Evolutionary conservation across 352 stramenopile species (phyloP).

Genomic region (Globisporangium recalcitrans): DNA sequence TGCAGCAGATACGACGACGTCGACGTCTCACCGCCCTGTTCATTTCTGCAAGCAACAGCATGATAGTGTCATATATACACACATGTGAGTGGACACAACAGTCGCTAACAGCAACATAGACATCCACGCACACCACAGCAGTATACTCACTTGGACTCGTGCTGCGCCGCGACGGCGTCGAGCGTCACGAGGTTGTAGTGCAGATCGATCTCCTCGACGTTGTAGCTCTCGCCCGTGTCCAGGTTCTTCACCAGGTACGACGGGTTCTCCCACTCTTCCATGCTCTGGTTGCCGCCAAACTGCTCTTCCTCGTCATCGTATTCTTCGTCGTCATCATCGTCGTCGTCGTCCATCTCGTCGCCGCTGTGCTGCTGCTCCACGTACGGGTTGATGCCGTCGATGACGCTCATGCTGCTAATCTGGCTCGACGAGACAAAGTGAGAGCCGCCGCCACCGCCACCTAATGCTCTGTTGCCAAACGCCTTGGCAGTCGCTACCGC

Average conservation of each 20-base stretch:
- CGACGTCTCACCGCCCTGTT: slow-evolving; percentile 19
- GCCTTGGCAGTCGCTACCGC: slow-evolving; percentile 11
- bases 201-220: slow-evolving; percentile 81
- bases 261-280: slow-evolving; percentile 68
- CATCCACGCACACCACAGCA: not conserved
- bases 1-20: slow-evolving; percentile 69
- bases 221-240: slow-evolving; percentile 72
- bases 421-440: slow-evolving; percentile 1
- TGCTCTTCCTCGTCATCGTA: slow-evolving; percentile 14
- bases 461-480: slow-evolving; percentile 10
- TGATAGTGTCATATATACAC: not conserved
- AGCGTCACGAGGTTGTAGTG: slow-evolving; percentile 74
- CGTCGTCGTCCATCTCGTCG: slow-evolving; percentile 26
- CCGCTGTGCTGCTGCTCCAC: slow-evolving; percentile 30
- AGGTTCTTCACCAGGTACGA: slow-evolving; percentile 80
- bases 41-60: not conserved
- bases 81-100: not conserved
- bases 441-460: slow-evolving; percentile 16
- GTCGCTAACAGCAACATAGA: not conserved
- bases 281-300: slow-evolving; percentile 19
- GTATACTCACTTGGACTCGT: slow-evolving; percentile 42
- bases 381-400: slow-evolving; percentile 42
- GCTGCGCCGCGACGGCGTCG: slow-evolving; percentile 54
- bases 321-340: slow-evolving; percentile 24
- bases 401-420: slow-evolving; percentile 10